Evolutionary conservation across 768 basidiomycete species (phyloP).

Genomic region (Amylocystis lapponica): DNA sequence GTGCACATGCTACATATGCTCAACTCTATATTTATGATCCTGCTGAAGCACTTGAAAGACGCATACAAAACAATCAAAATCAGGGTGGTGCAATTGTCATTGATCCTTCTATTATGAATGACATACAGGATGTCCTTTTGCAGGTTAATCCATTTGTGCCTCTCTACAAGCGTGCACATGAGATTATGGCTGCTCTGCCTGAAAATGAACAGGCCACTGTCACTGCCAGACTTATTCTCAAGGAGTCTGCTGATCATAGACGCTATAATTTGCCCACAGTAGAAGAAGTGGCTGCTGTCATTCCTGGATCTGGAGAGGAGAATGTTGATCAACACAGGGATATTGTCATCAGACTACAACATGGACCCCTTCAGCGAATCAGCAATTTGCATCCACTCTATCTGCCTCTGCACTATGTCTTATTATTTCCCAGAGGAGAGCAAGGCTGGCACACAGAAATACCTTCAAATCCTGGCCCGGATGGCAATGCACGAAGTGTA

Average conservation of each 20-base stretch:
- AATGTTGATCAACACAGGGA: slow-evolving; percentile 20
- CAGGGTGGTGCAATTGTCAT: too few species aligned
- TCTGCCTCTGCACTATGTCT: slow-evolving; percentile 34
- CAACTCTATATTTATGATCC: slow-evolving; percentile 41
- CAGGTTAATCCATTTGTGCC: slow-evolving; percentile 7
- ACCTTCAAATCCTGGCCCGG: not conserved
- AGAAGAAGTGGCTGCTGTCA: slow-evolving; percentile 36
- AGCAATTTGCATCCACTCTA: slow-evolving; percentile 32
- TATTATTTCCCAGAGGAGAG: slow-evolving; percentile 37
- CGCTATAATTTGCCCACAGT: slow-evolving; percentile 40
- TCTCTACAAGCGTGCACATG: slow-evolving; percentile 9
- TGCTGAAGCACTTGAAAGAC: slow-evolving; percentile 23
- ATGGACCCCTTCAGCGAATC: slow-evolving; percentile 25
- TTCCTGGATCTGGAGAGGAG: slow-evolving; percentile 28
- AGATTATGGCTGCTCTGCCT: slow-evolving; percentile 4
- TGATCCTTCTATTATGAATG: slow-evolving; percentile 4
- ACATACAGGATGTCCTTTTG: slow-evolving; percentile 9
- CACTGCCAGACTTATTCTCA: slow-evolving; percentile 1
- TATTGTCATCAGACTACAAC: slow-evolving; percentile 27
- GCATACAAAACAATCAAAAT: slow-evolving; percentile 9
- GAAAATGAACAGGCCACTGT: slow-evolving; percentile 9
- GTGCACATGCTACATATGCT: slow-evolving; percentile 24
- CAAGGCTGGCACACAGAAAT: slow-evolving; percentile 32
- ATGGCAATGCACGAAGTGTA: slow-evolving; percentile 3
- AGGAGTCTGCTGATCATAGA: slow-evolving; percentile 22